A percentile compares a stretch with the other conserved stretches of the same genome.
Evolutionary conservation across 108 stramenopile genomes (phyloP).

Genomic region (Bacterosira constricta): DNA sequence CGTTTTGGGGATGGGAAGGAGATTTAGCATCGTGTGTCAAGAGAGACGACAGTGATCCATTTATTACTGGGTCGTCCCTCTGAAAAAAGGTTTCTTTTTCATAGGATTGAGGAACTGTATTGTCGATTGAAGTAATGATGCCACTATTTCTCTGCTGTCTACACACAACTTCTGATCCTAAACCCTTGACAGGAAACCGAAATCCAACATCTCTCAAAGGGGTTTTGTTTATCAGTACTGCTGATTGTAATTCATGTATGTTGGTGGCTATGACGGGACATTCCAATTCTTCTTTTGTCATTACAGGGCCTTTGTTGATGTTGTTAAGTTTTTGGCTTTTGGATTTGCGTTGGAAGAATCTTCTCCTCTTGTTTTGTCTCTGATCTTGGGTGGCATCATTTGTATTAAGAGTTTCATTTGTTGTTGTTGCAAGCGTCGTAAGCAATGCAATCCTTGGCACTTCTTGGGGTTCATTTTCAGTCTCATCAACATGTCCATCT

Average conservation of each 20-base stretch:
- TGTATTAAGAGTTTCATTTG: too few relatives aligned
- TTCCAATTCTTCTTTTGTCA: slow-evolving; percentile 31
- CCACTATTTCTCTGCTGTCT: neutral
- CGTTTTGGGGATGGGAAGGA: slow-evolving; percentile 11
- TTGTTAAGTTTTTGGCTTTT: neutral
- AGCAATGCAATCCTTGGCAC: too few relatives aligned
- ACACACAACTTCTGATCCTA: slow-evolving; percentile 32
- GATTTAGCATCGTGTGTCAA: slow-evolving; percentile 17
- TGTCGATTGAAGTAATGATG: neutral
- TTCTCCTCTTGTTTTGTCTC: neutral
- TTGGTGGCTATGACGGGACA: slow-evolving; percentile 40
- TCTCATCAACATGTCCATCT: too few relatives aligned
- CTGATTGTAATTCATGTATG: slow-evolving; percentile 43
- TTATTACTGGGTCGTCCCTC: slow-evolving; percentile 45
- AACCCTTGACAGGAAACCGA: slow-evolving; percentile 32
- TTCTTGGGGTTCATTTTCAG: too few relatives aligned
- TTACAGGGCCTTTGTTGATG: neutral
- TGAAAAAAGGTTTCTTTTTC: slow-evolving; percentile 18
- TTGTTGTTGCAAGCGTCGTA: too few relatives aligned
- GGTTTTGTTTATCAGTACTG: slow-evolving; percentile 29
- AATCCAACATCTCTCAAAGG: slow-evolving; percentile 48
- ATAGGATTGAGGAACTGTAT: neutral
- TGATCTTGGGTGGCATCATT: neutral
- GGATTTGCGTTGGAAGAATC: neutral
- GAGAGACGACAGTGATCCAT: slow-evolving; percentile 41